Evolutionary conservation across 2,329 filamentous ascomycete species (phyloP).

Genomic region (Fonsecaea nubica): DNA sequence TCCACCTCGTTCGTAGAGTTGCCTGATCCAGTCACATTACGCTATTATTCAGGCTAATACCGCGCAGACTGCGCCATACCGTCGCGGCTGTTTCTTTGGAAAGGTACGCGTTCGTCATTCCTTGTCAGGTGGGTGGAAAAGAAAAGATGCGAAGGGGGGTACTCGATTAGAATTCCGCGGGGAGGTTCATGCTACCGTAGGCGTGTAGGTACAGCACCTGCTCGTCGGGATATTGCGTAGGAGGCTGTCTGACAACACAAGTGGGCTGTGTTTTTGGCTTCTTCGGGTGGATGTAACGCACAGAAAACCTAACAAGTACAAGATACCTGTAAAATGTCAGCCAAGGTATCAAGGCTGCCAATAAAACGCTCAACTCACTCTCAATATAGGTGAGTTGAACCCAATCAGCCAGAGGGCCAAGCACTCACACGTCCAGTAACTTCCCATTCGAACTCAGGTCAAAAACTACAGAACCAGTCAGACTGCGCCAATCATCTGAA

Average conservation of each 20-base stretch:
- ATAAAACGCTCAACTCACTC: too few species aligned
- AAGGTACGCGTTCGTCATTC: too few species aligned
- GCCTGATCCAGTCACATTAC: neutral
- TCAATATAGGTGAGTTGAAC: too few species aligned
- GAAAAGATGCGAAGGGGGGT: too few species aligned
- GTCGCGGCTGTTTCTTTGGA: neutral
- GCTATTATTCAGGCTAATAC: neutral
- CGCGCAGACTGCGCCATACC: neutral
- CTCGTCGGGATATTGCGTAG: too few species aligned
- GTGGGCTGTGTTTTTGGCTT: neutral
- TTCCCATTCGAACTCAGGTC: neutral
- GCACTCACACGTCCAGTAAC: neutral
- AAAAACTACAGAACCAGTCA: neutral
- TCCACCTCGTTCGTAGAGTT: neutral
- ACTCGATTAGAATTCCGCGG: too few species aligned
- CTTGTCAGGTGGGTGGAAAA: too few species aligned
- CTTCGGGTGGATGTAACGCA: neutral
- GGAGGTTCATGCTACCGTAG: too few species aligned
- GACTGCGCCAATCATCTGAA: neutral
- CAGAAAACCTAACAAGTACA: neutral
- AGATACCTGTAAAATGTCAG: neutral
- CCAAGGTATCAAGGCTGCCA: neutral
- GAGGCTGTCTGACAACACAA: too few species aligned
- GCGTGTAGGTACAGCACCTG: too few species aligned
- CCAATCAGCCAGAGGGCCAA: neutral